Conservation (phyloP, 163 green algal species). For the Scenedesmus sp. region DNA sequence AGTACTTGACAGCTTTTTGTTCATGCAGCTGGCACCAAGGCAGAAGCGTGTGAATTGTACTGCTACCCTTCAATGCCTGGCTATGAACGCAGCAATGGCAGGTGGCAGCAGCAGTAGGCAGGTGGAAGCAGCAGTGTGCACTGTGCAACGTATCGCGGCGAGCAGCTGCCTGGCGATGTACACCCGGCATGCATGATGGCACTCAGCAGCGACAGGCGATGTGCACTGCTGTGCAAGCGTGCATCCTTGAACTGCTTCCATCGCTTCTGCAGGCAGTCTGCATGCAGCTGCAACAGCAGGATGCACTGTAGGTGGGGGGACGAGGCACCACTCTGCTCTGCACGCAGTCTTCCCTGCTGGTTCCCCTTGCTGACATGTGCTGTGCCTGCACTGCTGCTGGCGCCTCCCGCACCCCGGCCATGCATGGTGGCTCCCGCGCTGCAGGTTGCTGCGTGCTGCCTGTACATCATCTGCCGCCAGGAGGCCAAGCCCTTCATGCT, state of each 20-base stretch:
- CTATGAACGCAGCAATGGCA: not conserved
- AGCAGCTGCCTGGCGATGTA: not conserved
- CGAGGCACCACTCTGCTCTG: not conserved
- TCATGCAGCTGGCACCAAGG: no score
- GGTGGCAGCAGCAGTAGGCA: not conserved
- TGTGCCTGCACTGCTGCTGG: not conserved
- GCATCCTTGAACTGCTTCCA: not conserved
- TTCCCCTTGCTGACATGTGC: no score
- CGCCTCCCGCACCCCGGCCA: not conserved
- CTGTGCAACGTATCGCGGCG: not conserved
- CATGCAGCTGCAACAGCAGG: no score
- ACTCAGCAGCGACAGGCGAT: not conserved
- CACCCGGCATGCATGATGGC: not conserved
- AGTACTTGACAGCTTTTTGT: no score
- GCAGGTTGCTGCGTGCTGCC: conserved; percentile 92
- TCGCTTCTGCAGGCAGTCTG: not conserved
- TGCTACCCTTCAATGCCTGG: no score
- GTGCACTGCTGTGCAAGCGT: not conserved
- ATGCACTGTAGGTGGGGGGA: not conserved
- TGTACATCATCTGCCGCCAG: conserved; percentile 98
- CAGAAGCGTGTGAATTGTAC: no score
- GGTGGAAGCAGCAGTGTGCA: not conserved
- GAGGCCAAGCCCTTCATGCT: conserved; percentile 98
- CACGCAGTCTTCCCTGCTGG: no score
- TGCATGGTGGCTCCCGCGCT: not conserved